These are phyloP conservation scores for Penicillium glabrum DNA, from an alignment of 2,329 filamentous ascomycete genomes.

Conservation along the genomic window DNA sequence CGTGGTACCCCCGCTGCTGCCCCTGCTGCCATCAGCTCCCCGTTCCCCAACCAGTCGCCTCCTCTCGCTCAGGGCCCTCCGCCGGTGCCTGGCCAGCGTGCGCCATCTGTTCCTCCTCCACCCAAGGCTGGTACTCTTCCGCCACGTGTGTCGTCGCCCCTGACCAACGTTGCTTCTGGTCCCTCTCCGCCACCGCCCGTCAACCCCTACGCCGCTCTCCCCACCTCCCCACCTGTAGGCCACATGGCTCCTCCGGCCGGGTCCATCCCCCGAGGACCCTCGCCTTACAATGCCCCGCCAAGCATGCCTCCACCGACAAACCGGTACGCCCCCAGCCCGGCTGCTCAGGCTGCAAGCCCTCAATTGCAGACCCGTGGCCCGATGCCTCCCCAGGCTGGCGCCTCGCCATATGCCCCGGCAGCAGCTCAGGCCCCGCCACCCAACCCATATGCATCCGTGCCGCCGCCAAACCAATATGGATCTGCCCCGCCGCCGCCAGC, in stretches of 20 bases:
- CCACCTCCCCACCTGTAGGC: slow-evolving; percentile 45
- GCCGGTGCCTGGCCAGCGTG: slow-evolving; percentile 58
- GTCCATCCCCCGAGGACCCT: slow-evolving; percentile 67
- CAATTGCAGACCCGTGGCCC: slow-evolving; percentile 47
- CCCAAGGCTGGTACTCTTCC: slow-evolving; percentile 74
- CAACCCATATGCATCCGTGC: slow-evolving; percentile 43
- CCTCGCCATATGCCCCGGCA: slow-evolving; percentile 61
- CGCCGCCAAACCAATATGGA: slow-evolving; percentile 24
- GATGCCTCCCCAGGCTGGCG: slow-evolving; percentile 45
- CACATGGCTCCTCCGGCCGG: slow-evolving; percentile 50
- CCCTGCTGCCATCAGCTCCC: slow-evolving; percentile 65
- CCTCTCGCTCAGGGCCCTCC: slow-evolving; percentile 44
- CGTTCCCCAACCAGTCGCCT: slow-evolving; percentile 68
- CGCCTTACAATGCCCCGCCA: slow-evolving; percentile 83
- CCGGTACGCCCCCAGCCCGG: slow-evolving; percentile 71
- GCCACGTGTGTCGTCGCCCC: slow-evolving; percentile 70
- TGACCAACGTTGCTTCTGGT: slow-evolving; percentile 64
- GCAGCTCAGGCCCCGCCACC: slow-evolving; percentile 36
- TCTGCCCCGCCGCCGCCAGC: background rate
- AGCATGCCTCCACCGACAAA: slow-evolving; percentile 67
- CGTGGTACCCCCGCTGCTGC: slow-evolving; percentile 71
- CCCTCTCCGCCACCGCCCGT: slow-evolving; percentile 51
- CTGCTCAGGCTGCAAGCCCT: slow-evolving; percentile 54
- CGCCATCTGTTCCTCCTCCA: slow-evolving; percentile 76
- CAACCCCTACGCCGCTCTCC: slow-evolving; percentile 39